A percentile compares a stretch with the other conserved stretches of the same genome.
Evolutionary conservation across 345 rosid species (phyloP).

Genomic region (Salix purpurea): DNA sequence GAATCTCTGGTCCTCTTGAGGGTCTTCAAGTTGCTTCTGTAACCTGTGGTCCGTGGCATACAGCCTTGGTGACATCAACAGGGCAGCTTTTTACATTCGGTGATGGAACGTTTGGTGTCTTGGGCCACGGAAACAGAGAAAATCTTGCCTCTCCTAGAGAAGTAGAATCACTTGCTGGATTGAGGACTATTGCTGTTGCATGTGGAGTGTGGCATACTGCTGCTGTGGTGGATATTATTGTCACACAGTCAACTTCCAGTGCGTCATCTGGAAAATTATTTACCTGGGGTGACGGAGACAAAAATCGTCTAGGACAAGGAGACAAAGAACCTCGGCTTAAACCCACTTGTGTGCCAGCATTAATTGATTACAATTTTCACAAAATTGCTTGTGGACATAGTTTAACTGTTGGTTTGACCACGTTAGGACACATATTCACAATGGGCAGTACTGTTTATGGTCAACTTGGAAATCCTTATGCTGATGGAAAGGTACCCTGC

Average conservation of each 20-base stretch:
- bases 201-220: slow-evolving; percentile 99
- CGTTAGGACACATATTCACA: slow-evolving; percentile 66
- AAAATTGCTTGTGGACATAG: slow-evolving; percentile 93
- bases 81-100: slow-evolving; percentile 96
- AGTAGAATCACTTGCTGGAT: slow-evolving; percentile 81
- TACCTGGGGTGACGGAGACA: slow-evolving; percentile 99
- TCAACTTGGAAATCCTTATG: slow-evolving; percentile 81
- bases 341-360: slow-evolving; percentile 88
- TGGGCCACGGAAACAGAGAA: slow-evolving; percentile 86
- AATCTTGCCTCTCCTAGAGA: slow-evolving; percentile 68
- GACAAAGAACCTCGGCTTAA: slow-evolving; percentile 83
- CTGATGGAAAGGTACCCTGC: slow-evolving; percentile 78
- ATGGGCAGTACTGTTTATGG: slow-evolving; percentile 96
- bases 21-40: slow-evolving; percentile 86
- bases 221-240: slow-evolving; percentile 90
- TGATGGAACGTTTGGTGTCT: slow-evolving; percentile 91
- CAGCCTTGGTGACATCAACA: slow-evolving; percentile 73
- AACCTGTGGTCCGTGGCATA: slow-evolving; percentile 97
- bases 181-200: slow-evolving; percentile 75
- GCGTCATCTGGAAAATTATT: slow-evolving; percentile 77
- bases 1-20: slow-evolving; percentile 86
- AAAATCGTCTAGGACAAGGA: slow-evolving; percentile 90
- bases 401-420: slow-evolving; percentile 83
- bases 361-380: slow-evolving; percentile 71
- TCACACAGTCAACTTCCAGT: slow-evolving; percentile 68